These are phyloP conservation scores for Noccaea caerulescens DNA, from an alignment of 345 rosid species.

Conservation along the genomic window DNA sequence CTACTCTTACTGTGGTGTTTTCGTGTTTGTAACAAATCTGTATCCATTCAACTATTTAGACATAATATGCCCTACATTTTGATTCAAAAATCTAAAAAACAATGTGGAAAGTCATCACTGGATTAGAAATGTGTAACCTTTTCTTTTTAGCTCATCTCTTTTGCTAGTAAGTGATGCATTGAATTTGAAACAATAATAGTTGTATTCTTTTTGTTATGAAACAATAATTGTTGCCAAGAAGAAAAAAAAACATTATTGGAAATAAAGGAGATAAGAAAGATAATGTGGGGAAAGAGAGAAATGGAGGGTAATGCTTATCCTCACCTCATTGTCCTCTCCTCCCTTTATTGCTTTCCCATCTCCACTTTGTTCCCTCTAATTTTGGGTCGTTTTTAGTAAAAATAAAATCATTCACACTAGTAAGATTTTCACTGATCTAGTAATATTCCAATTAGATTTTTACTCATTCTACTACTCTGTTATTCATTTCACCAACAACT, in stretches of 20 bases:
- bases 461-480: neutral
- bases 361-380: conserved; percentile 40
- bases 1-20: neutral
- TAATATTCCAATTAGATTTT: conserved; percentile 18
- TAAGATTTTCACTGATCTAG: conserved; percentile 16
- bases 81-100: neutral
- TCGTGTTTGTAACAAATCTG: neutral
- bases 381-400: conserved; percentile 1
- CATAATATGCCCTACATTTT: neutral
- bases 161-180: conserved; percentile 12
- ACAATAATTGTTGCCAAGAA: conserved; percentile 13
- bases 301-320: conserved; percentile 39
- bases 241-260: neutral
- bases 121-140: conserved; percentile 1
- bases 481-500: neutral
- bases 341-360: conserved; percentile 39
- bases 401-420: neutral
- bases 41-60: neutral
- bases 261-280: conserved; percentile 27
- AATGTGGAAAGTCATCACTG: neutral
- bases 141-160: neutral
- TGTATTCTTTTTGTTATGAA: neutral
- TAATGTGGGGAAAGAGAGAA: conserved; percentile 41
- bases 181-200: conserved; percentile 19
- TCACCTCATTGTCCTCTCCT: conserved; percentile 35